These are phyloP conservation scores for Cyberlindnera bimundalis DNA, from an alignment of 805 yeast genomes.

Conservation along the genomic window DNA sequence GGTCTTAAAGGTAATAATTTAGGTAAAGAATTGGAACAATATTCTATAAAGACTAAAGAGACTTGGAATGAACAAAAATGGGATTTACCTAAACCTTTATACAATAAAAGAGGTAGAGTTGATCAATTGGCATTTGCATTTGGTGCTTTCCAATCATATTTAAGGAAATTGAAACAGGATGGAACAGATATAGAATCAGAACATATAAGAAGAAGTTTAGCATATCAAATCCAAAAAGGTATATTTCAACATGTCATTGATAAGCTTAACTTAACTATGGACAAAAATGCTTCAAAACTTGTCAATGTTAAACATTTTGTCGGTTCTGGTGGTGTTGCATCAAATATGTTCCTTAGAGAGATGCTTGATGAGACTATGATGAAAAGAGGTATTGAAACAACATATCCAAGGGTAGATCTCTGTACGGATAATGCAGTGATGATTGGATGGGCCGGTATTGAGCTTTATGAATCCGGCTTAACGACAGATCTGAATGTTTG, in stretches of 20 bases:
- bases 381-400: constrained; percentile 36
- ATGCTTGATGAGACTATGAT: constrained; percentile 42
- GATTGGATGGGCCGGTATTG: constrained; percentile 98
- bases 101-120: constrained; percentile 43
- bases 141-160: constrained; percentile 65
- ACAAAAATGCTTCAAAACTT: constrained; percentile 39
- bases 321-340: constrained; percentile 93
- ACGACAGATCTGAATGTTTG: constrained; percentile 49
- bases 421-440: constrained; percentile 96
- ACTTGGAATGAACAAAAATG: constrained; percentile 27
- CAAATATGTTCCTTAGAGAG: constrained; percentile 56
- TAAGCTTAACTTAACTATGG: constrained; percentile 52
- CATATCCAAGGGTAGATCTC: constrained; percentile 64
- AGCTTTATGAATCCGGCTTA: constrained; percentile 54
- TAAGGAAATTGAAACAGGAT: constrained; percentile 37
- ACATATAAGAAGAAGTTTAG: constrained; percentile 41
- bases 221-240: constrained; percentile 56
- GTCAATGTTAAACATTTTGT: constrained; percentile 52
- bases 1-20: constrained; percentile 82
- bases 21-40: constrained; percentile 75
- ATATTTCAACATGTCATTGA: constrained; percentile 71
- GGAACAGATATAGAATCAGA: constrained; percentile 20
- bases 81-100: constrained; percentile 50
- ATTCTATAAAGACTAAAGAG: constrained; percentile 36
- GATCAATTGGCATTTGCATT: constrained; percentile 62